These are phyloP conservation scores for Juncus effusus DNA, from an alignment of 176 grass and related monocot genomes.

Conservation along the genomic window DNA sequence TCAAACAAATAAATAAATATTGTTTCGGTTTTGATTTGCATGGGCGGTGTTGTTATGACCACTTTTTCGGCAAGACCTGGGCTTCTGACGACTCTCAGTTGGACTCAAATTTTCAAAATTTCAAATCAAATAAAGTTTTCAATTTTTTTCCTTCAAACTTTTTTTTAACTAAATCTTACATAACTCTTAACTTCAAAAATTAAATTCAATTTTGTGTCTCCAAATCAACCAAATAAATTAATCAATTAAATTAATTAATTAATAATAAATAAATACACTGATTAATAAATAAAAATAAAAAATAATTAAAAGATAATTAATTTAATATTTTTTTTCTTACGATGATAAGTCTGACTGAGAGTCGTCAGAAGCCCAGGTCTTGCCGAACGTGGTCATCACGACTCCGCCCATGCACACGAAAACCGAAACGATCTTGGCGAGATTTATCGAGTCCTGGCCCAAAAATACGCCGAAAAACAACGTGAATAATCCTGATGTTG, in stretches of 20 bases:
- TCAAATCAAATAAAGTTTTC: no score
- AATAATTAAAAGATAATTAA: no score
- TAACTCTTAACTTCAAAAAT: no score
- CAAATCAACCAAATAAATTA: no score
- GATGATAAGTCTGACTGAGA: conserved; percentile 51
- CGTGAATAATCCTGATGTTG: conserved; percentile 94
- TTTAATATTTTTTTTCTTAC: conserved; percentile 31
- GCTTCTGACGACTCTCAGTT: conserved; percentile 76
- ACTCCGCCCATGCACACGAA: conserved; percentile 93
- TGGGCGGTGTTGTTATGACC: conserved; percentile 95
- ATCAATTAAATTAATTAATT: no score
- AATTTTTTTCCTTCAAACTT: no score
- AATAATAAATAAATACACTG: no score
- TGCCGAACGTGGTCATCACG: conserved; percentile 88
- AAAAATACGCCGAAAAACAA: conserved; percentile 84
- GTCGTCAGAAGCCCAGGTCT: conserved; percentile 97
- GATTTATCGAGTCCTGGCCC: conserved; percentile 84
- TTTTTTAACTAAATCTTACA: no score
- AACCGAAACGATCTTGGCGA: conserved; percentile 81
- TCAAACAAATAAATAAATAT: conserved; percentile 31
- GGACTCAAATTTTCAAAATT: no score
- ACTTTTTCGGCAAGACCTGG: conserved; percentile 97
- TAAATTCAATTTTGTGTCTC: no score
- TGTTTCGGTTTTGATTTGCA: conserved; percentile 81
- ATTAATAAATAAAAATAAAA: no score